Conservation (phyloP, 306 rosid species). For the peach (Prunus persica) region DNA sequence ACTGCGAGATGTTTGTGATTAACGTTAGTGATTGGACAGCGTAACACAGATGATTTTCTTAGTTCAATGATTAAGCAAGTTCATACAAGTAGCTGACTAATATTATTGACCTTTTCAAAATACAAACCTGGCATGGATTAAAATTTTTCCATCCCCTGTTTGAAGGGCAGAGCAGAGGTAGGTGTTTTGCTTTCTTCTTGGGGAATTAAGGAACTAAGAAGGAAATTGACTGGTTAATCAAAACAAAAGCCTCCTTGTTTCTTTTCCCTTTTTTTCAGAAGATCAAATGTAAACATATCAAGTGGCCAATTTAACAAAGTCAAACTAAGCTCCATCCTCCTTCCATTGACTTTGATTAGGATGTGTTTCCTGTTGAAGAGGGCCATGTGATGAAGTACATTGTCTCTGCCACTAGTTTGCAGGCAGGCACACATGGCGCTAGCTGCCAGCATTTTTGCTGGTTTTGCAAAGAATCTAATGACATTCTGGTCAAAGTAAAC, state of each 20-base stretch:
- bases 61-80: neutral
- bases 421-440: no score
- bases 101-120: conserved; percentile 6
- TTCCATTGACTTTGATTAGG: neutral
- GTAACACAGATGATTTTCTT: neutral
- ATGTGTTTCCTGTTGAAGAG: neutral
- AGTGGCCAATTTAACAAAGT: no score
- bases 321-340: no score
- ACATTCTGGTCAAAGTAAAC: conserved; percentile 17
- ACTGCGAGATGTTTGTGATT: neutral
- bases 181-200: no score
- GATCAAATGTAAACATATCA: no score
- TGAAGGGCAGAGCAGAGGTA: neutral
- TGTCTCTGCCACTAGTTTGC: neutral
- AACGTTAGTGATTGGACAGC: neutral
- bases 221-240: no score
- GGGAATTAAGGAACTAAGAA: no score
- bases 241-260: no score
- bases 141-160: neutral
- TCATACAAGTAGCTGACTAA: neutral
- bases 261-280: no score
- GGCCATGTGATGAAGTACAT: neutral
- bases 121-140: neutral
- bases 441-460: neutral
- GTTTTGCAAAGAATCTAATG: neutral